These are phyloP conservation scores for Lithospermum erythrorhizon DNA, from an alignment of 257 asterid species.

Conservation along the genomic window DNA sequence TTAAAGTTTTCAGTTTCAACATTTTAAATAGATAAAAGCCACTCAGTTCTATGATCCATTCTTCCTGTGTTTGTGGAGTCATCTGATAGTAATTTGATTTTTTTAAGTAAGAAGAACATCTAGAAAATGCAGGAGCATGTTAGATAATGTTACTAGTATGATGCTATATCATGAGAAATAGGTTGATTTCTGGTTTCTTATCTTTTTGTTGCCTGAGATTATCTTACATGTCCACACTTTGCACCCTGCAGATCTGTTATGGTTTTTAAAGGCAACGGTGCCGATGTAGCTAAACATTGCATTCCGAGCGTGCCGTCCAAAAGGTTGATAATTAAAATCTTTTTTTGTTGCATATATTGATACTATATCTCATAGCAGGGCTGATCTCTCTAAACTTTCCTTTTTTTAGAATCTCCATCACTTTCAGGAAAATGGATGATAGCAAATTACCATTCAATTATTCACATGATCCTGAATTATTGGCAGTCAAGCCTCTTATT, in stretches of 20 bases:
- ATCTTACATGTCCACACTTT: neutral
- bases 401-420: conserved; percentile 20
- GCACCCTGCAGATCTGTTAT: conserved; percentile 57
- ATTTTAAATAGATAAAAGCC: too few species aligned
- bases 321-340: conserved; percentile 29
- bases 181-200: neutral
- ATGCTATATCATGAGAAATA: too few species aligned
- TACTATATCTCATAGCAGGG: neutral
- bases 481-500: conserved; percentile 8
- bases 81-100: too few species aligned
- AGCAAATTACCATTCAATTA: conserved; percentile 10
- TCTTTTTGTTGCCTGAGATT: too few species aligned
- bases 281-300: conserved; percentile 82
- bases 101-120: too few species aligned
- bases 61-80: too few species aligned
- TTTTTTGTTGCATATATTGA: neutral
- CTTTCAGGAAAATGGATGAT: conserved; percentile 26
- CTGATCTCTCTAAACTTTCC: neutral
- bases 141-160: too few species aligned
- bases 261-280: conserved; percentile 66
- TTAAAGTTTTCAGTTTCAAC: neutral
- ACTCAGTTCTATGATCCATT: too few species aligned
- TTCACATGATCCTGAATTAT: conserved; percentile 12
- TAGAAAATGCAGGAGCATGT: too few species aligned
- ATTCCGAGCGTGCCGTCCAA: conserved; percentile 67